Percentiles rank a stretch among this genome's conserved stretches.
phyloP scores from a whole-genome alignment of 1,284 basidiomycete species.

The Sanguinoderma infundibulare region DNA sequence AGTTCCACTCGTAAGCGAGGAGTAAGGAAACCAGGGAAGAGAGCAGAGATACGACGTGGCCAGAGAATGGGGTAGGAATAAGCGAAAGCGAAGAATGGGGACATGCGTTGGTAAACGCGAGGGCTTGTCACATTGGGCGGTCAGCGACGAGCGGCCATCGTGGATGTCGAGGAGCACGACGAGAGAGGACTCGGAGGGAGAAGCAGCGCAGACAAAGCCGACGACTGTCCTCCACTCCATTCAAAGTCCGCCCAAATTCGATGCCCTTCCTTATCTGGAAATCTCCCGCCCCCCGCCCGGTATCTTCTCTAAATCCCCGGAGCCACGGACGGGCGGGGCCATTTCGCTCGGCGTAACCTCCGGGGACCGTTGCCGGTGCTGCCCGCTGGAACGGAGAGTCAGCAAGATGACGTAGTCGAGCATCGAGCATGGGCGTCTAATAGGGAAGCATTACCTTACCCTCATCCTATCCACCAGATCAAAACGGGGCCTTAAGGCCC shows the following conservation, averaged over 20 bases:
- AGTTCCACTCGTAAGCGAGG: slow-evolving; percentile 14
- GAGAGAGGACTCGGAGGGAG: slow-evolving; percentile 11
- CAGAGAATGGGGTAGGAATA: slow-evolving; percentile 3
- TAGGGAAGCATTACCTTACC: background rate
- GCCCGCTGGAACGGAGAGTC: background rate
- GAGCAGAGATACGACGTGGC: slow-evolving; percentile 14
- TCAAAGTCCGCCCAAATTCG: slow-evolving; percentile 32
- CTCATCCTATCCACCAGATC: too few species aligned
- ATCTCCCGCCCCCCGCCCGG: slow-evolving; percentile 12
- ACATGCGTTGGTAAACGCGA: slow-evolving; percentile 14
- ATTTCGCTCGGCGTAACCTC: background rate
- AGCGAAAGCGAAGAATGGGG: slow-evolving; percentile 9
- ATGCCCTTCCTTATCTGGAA: slow-evolving; percentile 17
- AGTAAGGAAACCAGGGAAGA: slow-evolving; percentile 6
- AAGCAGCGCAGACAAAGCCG: slow-evolving; percentile 12
- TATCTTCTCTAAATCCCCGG: slow-evolving; percentile 2
- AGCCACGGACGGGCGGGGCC: background rate
- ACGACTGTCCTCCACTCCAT: slow-evolving; percentile 12
- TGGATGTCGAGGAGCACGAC: slow-evolving; percentile 20
- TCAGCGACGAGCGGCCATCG: slow-evolving; percentile 24
- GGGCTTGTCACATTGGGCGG: slow-evolving; percentile 18
- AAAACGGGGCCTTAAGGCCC: background rate
- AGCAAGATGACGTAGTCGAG: background rate
- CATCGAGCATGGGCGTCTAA: background rate
- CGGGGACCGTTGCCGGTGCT: background rate